These are phyloP conservation scores for Asterophora parasitica DNA, from an alignment of 768 basidiomycete genomes.

Conservation along the genomic window DNA sequence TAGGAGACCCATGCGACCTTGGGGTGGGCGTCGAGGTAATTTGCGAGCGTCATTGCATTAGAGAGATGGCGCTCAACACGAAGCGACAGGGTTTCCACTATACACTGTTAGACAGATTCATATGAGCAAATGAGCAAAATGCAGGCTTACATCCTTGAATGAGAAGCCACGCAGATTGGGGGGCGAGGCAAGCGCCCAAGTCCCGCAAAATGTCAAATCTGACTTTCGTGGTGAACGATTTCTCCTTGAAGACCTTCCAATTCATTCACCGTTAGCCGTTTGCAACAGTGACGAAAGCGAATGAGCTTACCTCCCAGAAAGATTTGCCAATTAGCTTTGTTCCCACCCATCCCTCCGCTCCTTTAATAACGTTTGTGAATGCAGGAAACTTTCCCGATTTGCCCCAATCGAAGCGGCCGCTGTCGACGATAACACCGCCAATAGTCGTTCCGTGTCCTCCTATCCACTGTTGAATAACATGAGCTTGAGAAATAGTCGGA, in stretches of 20 bases:
- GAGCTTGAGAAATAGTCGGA: not conserved
- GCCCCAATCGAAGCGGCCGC: conserved; percentile 56
- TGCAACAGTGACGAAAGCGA: too few species aligned
- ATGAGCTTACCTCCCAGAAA: conserved; percentile 12
- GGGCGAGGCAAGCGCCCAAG: conserved; percentile 47
- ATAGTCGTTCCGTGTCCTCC: conserved; percentile 64
- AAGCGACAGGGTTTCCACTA: conserved; percentile 55
- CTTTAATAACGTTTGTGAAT: conserved; percentile 8
- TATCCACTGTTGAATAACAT: conserved; percentile 49
- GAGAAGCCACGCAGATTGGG: conserved; percentile 55
- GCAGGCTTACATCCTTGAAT: conserved; percentile 42
- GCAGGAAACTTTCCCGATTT: conserved; percentile 43
- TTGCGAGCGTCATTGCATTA: conserved; percentile 41
- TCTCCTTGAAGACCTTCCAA: conserved; percentile 14
- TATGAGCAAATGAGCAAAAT: not conserved
- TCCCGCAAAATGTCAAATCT: conserved; percentile 55
- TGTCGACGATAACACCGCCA: conserved; percentile 58
- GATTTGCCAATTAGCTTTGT: conserved; percentile 10
- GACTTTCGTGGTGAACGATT: conserved; percentile 16
- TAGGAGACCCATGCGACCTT: conserved; percentile 63
- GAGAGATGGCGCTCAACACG: conserved; percentile 55
- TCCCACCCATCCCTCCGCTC: conserved; percentile 8
- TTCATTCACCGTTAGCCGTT: not conserved
- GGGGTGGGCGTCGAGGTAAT: conserved; percentile 48
- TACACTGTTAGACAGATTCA: not conserved